Base-by-base conservation (phyloP, 176 grass and related monocot genomes). In the Raddia distichophylla region DNA sequence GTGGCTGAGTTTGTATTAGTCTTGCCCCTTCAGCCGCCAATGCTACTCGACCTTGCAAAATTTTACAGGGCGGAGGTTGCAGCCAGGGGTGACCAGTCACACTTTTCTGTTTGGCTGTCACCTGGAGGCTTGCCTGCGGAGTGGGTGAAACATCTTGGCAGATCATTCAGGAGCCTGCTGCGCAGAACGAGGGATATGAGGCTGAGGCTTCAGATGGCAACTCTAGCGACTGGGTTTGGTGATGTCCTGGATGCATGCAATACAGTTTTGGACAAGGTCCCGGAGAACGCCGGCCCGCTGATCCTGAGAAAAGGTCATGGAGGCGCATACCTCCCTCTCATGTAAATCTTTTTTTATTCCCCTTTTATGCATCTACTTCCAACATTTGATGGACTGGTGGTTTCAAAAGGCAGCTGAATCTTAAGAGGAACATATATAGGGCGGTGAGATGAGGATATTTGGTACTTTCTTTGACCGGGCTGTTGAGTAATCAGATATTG, bases 51-150 rank as follows among this genome's bases (percentile, higher is more conserved):
- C 71, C 82, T 98, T 49, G 95, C 95, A 49, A 98, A 92, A 75
- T 95, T 90, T 91, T 93, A 93, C 83, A 81, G 95, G 20, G 86
- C 89, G 9, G 95, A 94, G 67, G 92, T 95, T 60, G 89, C 95
- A 34, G 95, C 95, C 50, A 98, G 92, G 82, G 92, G 95, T 8
- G 95, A 98, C 69, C 95, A 98, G 70, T 91, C 90, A 14, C 78
- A 98, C 83, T 98, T 98, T 67, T 93, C 92, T 2, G 92, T 84
- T 19, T 98, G 95, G 95, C 95, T 98, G 70, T 93, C 92, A 0
- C 95, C 95, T 10, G 90, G 90, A 73, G 95, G 95, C 47, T 89
- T 98, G 88, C 95, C 92, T 60, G 95, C 92, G 1, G 92, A 98
- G 75, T 94, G 95, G 95, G 88, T 94, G 50, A 98, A 94, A 53